A percentile compares a stretch with the other conserved stretches of the same genome.
phyloP scores from a whole-genome alignment of 208 protist genomes.

The Naegleria lovaniensis region DNA sequence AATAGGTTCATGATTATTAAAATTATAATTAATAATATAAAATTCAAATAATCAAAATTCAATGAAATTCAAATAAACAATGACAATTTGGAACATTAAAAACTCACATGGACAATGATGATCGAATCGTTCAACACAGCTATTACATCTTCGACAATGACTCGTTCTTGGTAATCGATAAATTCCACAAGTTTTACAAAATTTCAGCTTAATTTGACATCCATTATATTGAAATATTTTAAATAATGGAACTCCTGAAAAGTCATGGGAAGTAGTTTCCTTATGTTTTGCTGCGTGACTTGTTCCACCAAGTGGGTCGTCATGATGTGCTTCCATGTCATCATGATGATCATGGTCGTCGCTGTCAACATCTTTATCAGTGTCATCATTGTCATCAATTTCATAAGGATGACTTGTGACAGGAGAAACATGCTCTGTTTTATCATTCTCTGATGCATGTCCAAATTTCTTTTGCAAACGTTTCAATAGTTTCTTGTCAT shows the following conservation, averaged over 20 bases:
- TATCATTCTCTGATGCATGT: not conserved
- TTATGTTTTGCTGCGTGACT: not conserved
- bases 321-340: not conserved
- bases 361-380: not conserved
- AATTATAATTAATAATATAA: no score
- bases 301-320: not conserved
- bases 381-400: constrained; percentile 9
- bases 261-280: not conserved
- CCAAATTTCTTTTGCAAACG: not conserved
- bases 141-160: constrained; percentile 44
- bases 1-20: no score
- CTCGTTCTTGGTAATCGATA: constrained; percentile 37
- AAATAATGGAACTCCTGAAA: not conserved
- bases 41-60: no score
- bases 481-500: not conserved
- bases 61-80: no score
- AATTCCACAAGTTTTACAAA: constrained; percentile 40
- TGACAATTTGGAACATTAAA: no score
- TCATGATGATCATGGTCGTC: not conserved
- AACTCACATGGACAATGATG: constrained; percentile 42
- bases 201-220: constrained; percentile 40
- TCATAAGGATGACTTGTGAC: not conserved
- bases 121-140: constrained; percentile 44
- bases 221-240: not conserved
- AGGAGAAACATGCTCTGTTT: no score